Conservation (phyloP, 441 rosid species). For the Syzygium syzygioides region DNA sequence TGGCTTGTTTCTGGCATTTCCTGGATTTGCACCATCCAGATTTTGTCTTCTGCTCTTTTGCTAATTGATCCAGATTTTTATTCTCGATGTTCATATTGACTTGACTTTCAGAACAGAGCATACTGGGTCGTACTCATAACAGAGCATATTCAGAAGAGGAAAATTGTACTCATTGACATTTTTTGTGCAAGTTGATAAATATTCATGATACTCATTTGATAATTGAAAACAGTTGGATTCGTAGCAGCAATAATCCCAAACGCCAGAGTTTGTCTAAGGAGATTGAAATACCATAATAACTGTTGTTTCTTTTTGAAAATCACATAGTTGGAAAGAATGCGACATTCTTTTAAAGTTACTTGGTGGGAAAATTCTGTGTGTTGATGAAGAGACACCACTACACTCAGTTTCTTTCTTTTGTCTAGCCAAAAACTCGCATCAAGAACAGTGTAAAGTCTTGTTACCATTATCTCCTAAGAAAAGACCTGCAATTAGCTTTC, state of each 20-base stretch:
- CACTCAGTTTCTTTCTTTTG: not conserved
- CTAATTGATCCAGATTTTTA: not conserved
- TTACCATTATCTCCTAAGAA: not conserved
- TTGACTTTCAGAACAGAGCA: not conserved
- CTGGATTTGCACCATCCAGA: not conserved
- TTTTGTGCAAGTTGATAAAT: not conserved
- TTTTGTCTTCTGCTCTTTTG: not conserved
- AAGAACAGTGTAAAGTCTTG: not conserved
- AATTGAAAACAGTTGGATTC: not conserved
- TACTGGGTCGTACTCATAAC: not conserved
- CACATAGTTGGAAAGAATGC: not conserved
- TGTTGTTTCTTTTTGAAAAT: not conserved
- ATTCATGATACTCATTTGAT: not conserved
- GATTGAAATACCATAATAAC: not conserved
- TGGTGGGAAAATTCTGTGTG: not conserved
- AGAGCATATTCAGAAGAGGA: not conserved
- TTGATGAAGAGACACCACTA: not conserved
- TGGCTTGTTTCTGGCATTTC: not conserved
- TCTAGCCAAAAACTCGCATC: not conserved
- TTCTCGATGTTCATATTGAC: not conserved
- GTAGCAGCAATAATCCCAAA: not conserved
- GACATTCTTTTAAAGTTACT: not conserved
- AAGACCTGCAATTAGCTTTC: not conserved
- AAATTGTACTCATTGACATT: not conserved
- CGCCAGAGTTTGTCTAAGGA: not conserved